Base-by-base conservation (phyloP, 2,329 filamentous ascomycete genomes). In the Apiospora malaysiana region DNA sequence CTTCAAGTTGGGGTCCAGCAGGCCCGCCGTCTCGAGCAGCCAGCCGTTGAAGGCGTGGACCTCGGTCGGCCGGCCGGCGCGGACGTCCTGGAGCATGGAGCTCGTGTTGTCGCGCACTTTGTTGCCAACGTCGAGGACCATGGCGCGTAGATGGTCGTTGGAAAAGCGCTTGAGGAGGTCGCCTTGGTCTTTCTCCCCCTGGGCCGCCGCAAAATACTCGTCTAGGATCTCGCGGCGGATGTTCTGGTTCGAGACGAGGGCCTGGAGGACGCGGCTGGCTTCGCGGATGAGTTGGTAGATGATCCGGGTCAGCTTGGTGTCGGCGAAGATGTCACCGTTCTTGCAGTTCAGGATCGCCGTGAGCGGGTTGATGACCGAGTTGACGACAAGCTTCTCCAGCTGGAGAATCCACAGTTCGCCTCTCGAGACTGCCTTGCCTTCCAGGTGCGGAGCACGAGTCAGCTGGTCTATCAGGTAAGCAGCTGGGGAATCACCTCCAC, bases 351-450 rank as follows among this genome's bases (percentile, higher is more conserved):
- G 85, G 12, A 98, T 82, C 0, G 91, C 92, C 0, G 94, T 96
- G n/a, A 98, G 82, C 0, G 95, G 94, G 78, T 97, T 97, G 76
- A 98, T 89, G 43, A 95, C 84, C 46, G 89, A 86, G 78, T 97
- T 97, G 68, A 95, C 85, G 0, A 93, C 92, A 1, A 98, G 85
- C 80, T 97, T 98, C 77, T 97, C 93, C 3, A 98, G 87, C 82
- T 97, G 95, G n/a, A 86, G 76, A 12, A 85, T 73, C 84, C 86
- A 87, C 21, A 90, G 79, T 65, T 88, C 84, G 2, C 81, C 73
- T 14, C 80, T 77, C 1, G 81, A 73, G 5, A 87, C 82, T 27
- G 75, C 71, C 10, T 76, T 81, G 0, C 82, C 85, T 16, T 80
- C 78, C 2, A 91, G 81, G 23, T 81, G 76, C 2, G 85, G 82